Conservation (phyloP, 768 basidiomycete species). For the Phanerochaete sordida region DNA sequence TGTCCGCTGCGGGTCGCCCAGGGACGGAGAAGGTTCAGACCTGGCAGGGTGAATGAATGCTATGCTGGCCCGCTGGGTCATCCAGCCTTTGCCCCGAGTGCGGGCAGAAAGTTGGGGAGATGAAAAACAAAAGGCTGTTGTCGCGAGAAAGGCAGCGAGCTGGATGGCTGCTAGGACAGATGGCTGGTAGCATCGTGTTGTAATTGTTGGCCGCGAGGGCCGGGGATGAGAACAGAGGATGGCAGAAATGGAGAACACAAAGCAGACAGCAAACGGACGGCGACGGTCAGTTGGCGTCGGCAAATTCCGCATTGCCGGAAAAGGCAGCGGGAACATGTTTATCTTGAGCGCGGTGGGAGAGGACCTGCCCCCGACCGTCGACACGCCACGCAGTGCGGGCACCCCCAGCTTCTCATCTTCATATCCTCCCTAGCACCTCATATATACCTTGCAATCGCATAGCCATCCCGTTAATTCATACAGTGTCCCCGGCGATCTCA, state of each 20-base stretch:
- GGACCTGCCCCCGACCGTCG: neutral
- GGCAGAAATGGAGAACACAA: neutral
- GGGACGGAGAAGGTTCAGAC: neutral
- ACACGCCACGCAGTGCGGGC: slow-evolving; percentile 2
- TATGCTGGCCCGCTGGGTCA: neutral
- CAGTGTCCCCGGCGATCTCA: neutral
- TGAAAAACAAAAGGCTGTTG: neutral
- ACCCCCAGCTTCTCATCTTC: neutral
- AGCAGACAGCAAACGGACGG: neutral
- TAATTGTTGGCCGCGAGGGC: neutral
- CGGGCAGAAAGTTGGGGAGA: neutral
- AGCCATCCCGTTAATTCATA: neutral
- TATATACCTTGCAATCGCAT: neutral
- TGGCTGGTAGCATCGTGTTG: slow-evolving; percentile 4
- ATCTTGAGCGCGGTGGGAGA: slow-evolving; percentile 1
- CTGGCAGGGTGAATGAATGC: neutral
- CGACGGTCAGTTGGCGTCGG: neutral
- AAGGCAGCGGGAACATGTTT: neutral
- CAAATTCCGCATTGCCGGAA: neutral
- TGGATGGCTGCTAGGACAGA: neutral
- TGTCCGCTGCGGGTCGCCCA: neutral
- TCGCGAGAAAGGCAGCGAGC: neutral
- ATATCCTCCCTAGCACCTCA: neutral
- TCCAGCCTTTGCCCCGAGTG: neutral
- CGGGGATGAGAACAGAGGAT: neutral